phyloP scores from a whole-genome alignment of 345 rosid species.

The Barbarea vulgaris region DNA sequence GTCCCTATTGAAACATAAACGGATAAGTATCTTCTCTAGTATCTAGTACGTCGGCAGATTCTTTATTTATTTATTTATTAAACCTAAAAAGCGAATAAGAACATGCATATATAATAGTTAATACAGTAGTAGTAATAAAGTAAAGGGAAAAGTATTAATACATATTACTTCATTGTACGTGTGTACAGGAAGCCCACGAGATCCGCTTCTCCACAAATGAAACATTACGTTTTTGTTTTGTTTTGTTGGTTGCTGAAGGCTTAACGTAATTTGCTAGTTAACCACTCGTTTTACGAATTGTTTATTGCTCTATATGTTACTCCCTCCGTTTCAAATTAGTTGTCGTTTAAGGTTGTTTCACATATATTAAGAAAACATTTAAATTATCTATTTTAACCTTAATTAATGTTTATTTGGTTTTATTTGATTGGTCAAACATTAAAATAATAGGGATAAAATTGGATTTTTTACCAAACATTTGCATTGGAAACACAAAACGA shows the following conservation, averaged over 20 bases:
- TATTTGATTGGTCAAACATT: no score
- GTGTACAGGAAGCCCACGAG: conserved; percentile 36
- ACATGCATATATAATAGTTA: neutral
- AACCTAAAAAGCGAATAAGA: conserved; percentile 12
- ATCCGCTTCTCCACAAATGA: conserved; percentile 29
- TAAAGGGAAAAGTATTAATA: neutral
- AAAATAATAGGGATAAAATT: no score
- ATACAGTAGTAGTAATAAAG: neutral
- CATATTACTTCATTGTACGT: conserved; percentile 20
- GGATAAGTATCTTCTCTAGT: neutral
- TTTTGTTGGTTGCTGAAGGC: conserved; percentile 9
- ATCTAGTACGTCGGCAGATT: conserved; percentile 26
- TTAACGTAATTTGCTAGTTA: conserved; percentile 34
- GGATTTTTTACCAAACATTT: no score
- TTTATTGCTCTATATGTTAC: conserved; percentile 28
- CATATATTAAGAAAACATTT: no score
- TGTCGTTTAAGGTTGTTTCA: no score
- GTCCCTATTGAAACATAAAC: conserved; percentile 10
- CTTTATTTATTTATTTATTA: neutral
- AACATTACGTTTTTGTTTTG: neutral
- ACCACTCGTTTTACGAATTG: conserved; percentile 36
- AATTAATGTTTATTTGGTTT: no score
- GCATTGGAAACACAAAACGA: no score
- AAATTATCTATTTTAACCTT: no score
- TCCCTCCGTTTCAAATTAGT: no score